phyloP scores from a whole-genome alignment of 495 filamentous ascomycete species.

The Hyaloscypha variabilis region DNA sequence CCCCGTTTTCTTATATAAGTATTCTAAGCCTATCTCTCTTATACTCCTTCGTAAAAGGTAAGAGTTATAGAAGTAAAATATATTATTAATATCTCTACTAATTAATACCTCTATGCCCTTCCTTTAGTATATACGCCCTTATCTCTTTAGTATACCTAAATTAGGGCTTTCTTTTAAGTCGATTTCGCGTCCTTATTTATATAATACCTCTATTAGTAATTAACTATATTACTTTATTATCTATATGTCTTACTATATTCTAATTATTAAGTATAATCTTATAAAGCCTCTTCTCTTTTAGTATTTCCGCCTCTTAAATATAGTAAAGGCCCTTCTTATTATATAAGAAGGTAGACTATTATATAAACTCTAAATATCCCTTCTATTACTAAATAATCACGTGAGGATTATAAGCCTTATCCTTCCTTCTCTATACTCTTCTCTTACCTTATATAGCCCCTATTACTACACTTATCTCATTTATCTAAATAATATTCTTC shows the following conservation, averaged over 20 bases:
- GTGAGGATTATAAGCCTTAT: conserved; percentile 21
- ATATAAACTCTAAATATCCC: conserved; percentile 41
- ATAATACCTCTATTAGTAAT: neutral
- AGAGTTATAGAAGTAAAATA: neutral
- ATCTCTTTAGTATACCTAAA: conserved; percentile 29
- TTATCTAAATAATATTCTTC: conserved; percentile 24
- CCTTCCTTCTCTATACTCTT: conserved; percentile 27
- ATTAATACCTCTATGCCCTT: neutral
- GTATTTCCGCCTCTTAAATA: conserved; percentile 34
- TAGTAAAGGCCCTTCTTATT: conserved; percentile 39
- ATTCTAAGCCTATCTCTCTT: neutral
- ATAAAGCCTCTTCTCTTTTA: conserved; percentile 24
- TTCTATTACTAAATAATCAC: conserved; percentile 35
- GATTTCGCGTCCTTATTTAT: neutral
- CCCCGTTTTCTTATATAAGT: neutral
- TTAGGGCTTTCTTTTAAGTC: neutral
- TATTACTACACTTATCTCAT: conserved; percentile 35
- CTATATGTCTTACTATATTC: conserved; percentile 23
- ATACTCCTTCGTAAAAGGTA: conserved; percentile 8
- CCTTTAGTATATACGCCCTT: too few relatives aligned
- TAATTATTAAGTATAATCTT: conserved; percentile 3
- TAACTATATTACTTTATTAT: neutral
- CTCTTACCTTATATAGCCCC: conserved; percentile 21
- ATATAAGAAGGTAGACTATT: conserved; percentile 40
- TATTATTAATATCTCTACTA: conserved; percentile 5